These are phyloP conservation scores for Ichthyophthirius multifiliis DNA, from an alignment of 169 alveolate species.

Conservation along the genomic window DNA sequence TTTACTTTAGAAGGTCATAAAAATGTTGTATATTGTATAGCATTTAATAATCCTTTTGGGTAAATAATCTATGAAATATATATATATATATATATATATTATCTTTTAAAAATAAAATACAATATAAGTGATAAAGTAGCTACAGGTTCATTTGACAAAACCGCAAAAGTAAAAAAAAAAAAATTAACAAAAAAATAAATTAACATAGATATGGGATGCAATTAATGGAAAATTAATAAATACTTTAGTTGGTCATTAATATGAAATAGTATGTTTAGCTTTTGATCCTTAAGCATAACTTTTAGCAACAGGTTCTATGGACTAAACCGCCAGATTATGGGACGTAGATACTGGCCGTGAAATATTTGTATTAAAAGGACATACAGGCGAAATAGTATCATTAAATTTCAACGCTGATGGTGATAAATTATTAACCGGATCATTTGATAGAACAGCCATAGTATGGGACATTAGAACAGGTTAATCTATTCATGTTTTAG, in stretches of 20 bases:
- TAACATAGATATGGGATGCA: conserved; percentile 77
- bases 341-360: conserved; percentile 86
- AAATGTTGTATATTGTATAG: conserved; percentile 91
- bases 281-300: conserved; percentile 79
- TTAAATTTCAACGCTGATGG: conserved; percentile 88
- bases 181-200: no score
- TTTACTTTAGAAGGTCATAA: conserved; percentile 86
- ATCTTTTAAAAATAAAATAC: neutral
- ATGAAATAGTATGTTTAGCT: conserved; percentile 84
- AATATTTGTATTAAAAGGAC: conserved; percentile 78
- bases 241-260: conserved; percentile 80
- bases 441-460: conserved; percentile 86
- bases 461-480: conserved; percentile 89
- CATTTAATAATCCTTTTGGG: conserved; percentile 91
- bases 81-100: neutral
- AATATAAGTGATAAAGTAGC: conserved; percentile 76
- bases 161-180: conserved; percentile 65
- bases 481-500: conserved; percentile 75
- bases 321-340: conserved; percentile 87
- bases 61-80: neutral
- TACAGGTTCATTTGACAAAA: conserved; percentile 89
- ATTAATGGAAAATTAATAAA: conserved; percentile 75
- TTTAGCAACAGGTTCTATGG: conserved; percentile 87
- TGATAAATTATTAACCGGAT: conserved; percentile 83
- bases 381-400: conserved; percentile 86